A percentile compares a stretch with the other conserved stretches of the same genome.
phyloP scores from a whole-genome alignment of 768 basidiomycete genomes.

The Rubroboletus pulcherrimus region DNA sequence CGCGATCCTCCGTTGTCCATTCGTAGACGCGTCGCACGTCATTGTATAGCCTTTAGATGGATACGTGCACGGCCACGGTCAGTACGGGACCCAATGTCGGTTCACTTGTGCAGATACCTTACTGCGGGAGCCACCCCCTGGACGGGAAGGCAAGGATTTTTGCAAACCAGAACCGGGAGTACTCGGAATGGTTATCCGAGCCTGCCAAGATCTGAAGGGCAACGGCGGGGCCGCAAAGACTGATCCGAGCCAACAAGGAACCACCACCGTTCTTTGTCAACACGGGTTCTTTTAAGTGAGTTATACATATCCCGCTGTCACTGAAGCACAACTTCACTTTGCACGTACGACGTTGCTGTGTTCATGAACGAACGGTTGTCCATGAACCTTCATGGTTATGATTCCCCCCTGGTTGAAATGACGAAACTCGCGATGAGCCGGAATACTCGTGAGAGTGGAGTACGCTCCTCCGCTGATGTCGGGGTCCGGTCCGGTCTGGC shows the following conservation, averaged over 20 bases:
- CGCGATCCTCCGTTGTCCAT: no score
- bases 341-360: neutral
- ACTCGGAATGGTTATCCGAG: no score
- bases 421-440: no score
- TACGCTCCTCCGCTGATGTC: neutral
- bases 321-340: neutral
- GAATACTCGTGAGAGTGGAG: neutral
- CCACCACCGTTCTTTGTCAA: no score
- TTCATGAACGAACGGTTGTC: neutral
- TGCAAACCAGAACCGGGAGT: neutral
- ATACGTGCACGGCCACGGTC: no score
- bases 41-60: no score
- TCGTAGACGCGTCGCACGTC: no score
- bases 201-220: neutral
- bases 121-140: neutral
- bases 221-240: neutral
- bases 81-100: neutral
- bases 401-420: neutral
- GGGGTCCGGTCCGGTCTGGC: neutral
- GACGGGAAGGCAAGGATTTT: neutral
- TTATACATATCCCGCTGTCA: neutral
- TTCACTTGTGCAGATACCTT: neutral
- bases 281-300: no score
- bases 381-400: neutral
- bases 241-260: neutral